phyloP scores from a whole-genome alignment of 805 yeast genomes.

The Saccharomycopsis oosterbeekiorum region DNA sequence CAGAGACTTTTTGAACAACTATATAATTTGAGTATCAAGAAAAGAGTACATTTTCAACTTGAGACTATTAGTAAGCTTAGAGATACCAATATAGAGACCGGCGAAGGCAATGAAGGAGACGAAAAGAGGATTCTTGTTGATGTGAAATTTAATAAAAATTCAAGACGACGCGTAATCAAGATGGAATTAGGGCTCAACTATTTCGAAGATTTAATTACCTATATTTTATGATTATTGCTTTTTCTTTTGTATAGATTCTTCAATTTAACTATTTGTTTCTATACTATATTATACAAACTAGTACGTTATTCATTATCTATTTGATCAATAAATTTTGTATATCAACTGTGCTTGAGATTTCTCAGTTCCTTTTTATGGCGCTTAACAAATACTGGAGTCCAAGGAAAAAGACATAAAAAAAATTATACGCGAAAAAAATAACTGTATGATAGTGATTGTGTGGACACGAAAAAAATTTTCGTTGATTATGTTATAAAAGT shows the following conservation, averaged over 20 bases:
- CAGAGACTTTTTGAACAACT: conserved; percentile 5
- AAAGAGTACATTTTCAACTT: conserved; percentile 7
- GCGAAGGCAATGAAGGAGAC: neutral
- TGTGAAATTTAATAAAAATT: neutral
- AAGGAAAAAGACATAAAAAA: no score
- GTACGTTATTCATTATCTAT: neutral
- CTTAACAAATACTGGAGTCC: no score
- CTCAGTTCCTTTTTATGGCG: no score
- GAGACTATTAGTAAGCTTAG: neutral
- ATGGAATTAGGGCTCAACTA: conserved; percentile 1
- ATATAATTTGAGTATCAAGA: conserved; percentile 8
- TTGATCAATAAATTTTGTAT: neutral
- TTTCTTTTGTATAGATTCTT: neutral
- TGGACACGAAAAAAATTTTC: neutral
- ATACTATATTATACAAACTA: no score
- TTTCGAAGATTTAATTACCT: neutral
- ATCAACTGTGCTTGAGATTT: neutral
- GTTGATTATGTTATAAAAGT: neutral
- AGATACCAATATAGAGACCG: neutral
- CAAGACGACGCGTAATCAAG: neutral
- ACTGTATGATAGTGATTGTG: neutral
- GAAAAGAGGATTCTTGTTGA: neutral
- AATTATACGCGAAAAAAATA: neutral
- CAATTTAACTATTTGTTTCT: no score
- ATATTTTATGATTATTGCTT: neutral